A percentile compares a stretch with the other conserved stretches of the same genome.
These are phyloP conservation scores for Neoboletus subvelutipes DNA, from an alignment of 768 basidiomycete genomes.

Conservation along the genomic window DNA sequence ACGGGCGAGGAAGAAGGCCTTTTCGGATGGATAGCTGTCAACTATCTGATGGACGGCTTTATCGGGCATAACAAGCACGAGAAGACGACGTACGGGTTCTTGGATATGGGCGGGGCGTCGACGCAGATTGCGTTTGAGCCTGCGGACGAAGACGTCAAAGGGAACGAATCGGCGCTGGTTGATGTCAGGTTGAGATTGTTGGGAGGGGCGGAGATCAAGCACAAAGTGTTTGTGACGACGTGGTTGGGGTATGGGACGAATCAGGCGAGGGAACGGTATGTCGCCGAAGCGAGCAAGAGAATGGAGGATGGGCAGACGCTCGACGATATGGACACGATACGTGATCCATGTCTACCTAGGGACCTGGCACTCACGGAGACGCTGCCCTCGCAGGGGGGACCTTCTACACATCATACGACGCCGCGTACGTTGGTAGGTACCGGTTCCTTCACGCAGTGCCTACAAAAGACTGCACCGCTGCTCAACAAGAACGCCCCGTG, in stretches of 20 bases:
- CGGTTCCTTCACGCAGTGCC: slow-evolving; percentile 86
- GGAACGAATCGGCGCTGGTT: slow-evolving; percentile 56
- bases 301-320: slow-evolving; percentile 43
- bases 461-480: slow-evolving; percentile 67
- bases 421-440: slow-evolving; percentile 74
- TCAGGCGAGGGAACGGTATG: slow-evolving; percentile 91
- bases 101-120: slow-evolving; percentile 99
- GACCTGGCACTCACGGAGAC: slow-evolving; percentile 62
- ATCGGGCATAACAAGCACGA: slow-evolving; percentile 42
- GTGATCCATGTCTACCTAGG: slow-evolving; percentile 90
- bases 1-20: slow-evolving; percentile 98
- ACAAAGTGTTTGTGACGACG: slow-evolving; percentile 95
- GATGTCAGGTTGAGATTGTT: slow-evolving; percentile 81
- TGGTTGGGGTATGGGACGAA: slow-evolving; percentile 99
- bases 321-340: slow-evolving; percentile 40
- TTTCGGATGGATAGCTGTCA: slow-evolving; percentile 99
- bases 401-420: slow-evolving; percentile 45
- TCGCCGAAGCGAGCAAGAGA: slow-evolving; percentile 61
- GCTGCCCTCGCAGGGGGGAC: slow-evolving; percentile 43
- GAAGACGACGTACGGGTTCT: slow-evolving; percentile 90
- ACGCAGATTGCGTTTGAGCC: slow-evolving; percentile 99
- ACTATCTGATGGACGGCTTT: slow-evolving; percentile 98
- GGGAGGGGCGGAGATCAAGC: slow-evolving; percentile 82
- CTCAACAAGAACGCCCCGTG: slow-evolving; percentile 86
- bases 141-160: slow-evolving; percentile 48